Evolutionary conservation across 2,329 filamentous ascomycete species (phyloP), one percentile per base, ranked within the genome.

Genomic region (Neophaeococcomyces mojaviensis): DNA sequence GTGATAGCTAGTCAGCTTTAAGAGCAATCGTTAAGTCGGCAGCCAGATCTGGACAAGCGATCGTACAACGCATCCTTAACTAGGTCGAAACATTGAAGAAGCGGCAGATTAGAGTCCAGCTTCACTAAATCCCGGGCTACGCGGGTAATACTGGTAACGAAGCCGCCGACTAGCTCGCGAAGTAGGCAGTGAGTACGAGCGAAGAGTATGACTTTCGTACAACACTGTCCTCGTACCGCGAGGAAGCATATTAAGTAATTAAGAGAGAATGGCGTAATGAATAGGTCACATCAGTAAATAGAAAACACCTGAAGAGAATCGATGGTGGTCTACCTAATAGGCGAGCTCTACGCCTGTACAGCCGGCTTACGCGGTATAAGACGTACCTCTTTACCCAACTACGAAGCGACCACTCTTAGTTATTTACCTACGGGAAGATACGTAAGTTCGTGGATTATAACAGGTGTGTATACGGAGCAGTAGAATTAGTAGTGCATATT

Each of bases 381-480:
- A 48, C 51, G 3, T 59, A 55, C 20, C 39, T 58, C 8, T 42
- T 56, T 3, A 49, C 44, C 4, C 51, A 58, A 39, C 44, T 59
- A 10, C 49, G 50, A 18, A 58, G 51, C 0, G 49, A 53, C 36
- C 50, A 59, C 43, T 54, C 46, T 8, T 58, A 48, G 57, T 43
- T 59, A 30, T 49, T 50, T 36, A 45, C 46, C 18, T 40, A 53
- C 33, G 38, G 19, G 10, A 55, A 52, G 39, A 18, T 39, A n/a
- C 20, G 36, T 33, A 38, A 22, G 33, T 36, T 50, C 39, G 16
- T 19, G 20, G 41, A 49, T 1, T 42, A 40, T n/a, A 43, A 55
- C 15, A 31, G 46, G 26, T 56, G 50, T 47, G 50, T 55, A 44
- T 57, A 47, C 20, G 51, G 58, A 6, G 50, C 48, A 13, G 44